Percentiles rank a stretch among this genome's conserved stretches.
Evolutionary conservation across 805 yeast genomes (phyloP).

Genomic region (Wickerhamomyces silvicola): DNA sequence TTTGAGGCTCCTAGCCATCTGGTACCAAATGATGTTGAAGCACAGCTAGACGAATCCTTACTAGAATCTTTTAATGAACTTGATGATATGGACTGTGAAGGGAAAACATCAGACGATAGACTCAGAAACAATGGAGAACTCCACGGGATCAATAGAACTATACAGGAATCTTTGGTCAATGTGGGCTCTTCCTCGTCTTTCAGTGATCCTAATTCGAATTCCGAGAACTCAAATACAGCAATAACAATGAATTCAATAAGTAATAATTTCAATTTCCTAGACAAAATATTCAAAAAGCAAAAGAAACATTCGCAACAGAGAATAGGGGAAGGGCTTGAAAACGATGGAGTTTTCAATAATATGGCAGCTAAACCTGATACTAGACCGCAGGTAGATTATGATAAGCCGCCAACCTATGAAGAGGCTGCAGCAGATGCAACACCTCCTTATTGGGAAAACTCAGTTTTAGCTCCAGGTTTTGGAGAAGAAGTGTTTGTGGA

Average conservation of each 20-base stretch:
- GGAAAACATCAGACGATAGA: too few relatives aligned
- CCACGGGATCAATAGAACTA: too few relatives aligned
- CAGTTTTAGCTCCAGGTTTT: conserved; percentile 69
- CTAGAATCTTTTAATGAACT: too few relatives aligned
- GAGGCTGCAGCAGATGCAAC: conserved; percentile 92
- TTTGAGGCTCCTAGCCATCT: conserved; percentile 5
- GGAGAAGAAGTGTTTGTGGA: conserved; percentile 88
- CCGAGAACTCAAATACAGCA: conserved; percentile 1
- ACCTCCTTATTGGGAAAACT: conserved; percentile 96
- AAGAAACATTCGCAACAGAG: conserved; percentile 5
- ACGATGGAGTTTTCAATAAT: conserved; percentile 92
- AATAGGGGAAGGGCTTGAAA: conserved; percentile 30
- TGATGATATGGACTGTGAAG: too few relatives aligned
- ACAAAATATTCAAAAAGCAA: conserved; percentile 27
- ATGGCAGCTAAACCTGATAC: conserved; percentile 81
- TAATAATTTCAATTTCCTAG: conserved; percentile 33
- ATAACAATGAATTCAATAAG: conserved; percentile 21
- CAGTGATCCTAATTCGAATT: not conserved
- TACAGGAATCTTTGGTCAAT: conserved; percentile 1
- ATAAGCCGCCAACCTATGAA: conserved; percentile 79
- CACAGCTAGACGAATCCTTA: conserved; percentile 4
- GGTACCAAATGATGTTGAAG: conserved; percentile 3
- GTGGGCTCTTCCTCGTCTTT: conserved; percentile 2
- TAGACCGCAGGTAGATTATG: conserved; percentile 29
- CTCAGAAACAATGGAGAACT: too few relatives aligned